Evolutionary conservation across 148 eudicot species (phyloP), one percentile per base, ranked within the genome.

Genomic region (Selenicereus undatus): DNA sequence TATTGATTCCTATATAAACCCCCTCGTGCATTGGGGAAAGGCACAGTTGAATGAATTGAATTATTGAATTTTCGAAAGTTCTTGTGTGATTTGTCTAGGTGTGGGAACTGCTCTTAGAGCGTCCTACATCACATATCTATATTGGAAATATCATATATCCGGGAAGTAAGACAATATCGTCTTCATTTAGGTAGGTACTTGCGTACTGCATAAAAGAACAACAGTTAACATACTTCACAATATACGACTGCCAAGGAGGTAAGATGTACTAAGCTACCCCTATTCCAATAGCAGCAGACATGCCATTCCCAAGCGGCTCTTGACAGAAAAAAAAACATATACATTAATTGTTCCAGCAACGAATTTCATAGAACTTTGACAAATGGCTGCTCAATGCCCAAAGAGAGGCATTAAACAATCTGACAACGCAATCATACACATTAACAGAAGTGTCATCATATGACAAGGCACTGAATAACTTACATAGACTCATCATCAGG

Each of bases 401-500:
- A 13, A 71, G 0, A 45, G 3, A 73, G 76, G 32, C 7, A n/a
- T 24, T 43, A 39, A 75, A 62, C 60, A 50, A 18, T 30, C 29
- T 56, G 5, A 74, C 62, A 50, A 27, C 51, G 24, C 30, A 8
- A 27, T 51, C 27, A 1, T 16, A 30, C 77, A 50, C 10, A 14
- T 39, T 39, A 43, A 52, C 42, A 24, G n/a, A 32, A 75, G 1
- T 51, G 43, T 30, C 42, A 58, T 32, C 56, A 50, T n/a, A 60
- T 73, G 71, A 48, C 13, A 64, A 29, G 60, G 22, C n/a, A 54
- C 39, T 36, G 69, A 24, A 82, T 26, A 21, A 80, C 97, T 80
- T 85, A 96, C 98, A 96, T 93, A 76, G 98, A 92, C 84, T 96
- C 99, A 50, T 96, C 99, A 88, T 96, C 99, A 45, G 99, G 99